phyloP scores from a whole-genome alignment of 1,284 basidiomycete genomes.

The Exobasidium rhododendri region DNA sequence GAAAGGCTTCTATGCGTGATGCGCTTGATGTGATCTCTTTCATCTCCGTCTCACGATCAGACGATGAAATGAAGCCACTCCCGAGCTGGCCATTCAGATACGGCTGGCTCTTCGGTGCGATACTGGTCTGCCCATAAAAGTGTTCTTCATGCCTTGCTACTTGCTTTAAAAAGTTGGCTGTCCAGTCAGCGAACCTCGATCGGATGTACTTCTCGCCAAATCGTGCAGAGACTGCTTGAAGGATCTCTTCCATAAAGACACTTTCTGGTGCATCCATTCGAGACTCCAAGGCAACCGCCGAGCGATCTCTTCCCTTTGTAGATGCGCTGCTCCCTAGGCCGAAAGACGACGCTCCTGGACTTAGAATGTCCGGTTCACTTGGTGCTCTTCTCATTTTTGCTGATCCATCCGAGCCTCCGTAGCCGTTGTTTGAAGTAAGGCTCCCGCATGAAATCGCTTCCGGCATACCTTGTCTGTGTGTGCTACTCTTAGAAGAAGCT shows the following conservation, averaged over 20 bases:
- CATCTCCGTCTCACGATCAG: slow-evolving; percentile 63
- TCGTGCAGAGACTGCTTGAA: slow-evolving; percentile 68
- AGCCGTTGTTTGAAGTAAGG: slow-evolving; percentile 31
- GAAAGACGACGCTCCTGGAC: background rate
- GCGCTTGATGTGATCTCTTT: slow-evolving; percentile 69
- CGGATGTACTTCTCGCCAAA: slow-evolving; percentile 77
- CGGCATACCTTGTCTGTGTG: slow-evolving; percentile 27
- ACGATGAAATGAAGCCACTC: slow-evolving; percentile 65
- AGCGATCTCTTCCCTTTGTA: slow-evolving; percentile 8
- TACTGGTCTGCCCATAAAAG: slow-evolving; percentile 64
- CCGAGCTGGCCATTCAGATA: slow-evolving; percentile 61
- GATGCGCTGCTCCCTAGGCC: background rate
- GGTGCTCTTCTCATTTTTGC: slow-evolving; percentile 3
- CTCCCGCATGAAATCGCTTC: slow-evolving; percentile 42
- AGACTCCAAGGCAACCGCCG: slow-evolving; percentile 13
- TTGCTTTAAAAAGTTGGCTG: slow-evolving; percentile 69
- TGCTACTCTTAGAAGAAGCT: slow-evolving; percentile 15
- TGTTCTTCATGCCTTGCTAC: slow-evolving; percentile 77
- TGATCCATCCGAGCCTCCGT: slow-evolving; percentile 8
- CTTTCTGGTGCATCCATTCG: slow-evolving; percentile 66
- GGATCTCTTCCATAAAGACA: slow-evolving; percentile 84
- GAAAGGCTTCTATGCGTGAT: slow-evolving; percentile 75
- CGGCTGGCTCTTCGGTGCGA: slow-evolving; percentile 63
- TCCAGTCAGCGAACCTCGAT: slow-evolving; percentile 72
- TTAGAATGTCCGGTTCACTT: slow-evolving; percentile 8